Conservation (phyloP, 331 rosid genomes). For the Prunus yedoensis region DNA sequence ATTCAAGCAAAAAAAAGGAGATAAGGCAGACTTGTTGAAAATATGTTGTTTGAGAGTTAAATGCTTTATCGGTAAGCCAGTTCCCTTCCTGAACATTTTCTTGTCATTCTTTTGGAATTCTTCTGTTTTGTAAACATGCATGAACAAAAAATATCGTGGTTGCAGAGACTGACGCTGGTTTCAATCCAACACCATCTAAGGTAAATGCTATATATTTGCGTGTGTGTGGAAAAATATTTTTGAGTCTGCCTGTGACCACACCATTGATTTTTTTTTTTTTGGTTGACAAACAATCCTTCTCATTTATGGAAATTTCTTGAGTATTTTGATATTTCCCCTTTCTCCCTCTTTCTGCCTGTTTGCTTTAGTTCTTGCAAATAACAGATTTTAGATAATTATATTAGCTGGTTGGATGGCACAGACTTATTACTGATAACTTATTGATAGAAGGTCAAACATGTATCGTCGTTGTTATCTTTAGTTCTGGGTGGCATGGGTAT, state of each 20-base stretch:
- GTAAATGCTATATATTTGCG: constrained; percentile 22
- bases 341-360: too few relatives aligned
- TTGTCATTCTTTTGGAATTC: neutral
- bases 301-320: too few relatives aligned
- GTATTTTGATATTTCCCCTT: too few relatives aligned
- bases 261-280: too few relatives aligned
- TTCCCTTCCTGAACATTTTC: neutral
- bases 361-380: too few relatives aligned
- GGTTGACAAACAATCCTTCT: too few relatives aligned
- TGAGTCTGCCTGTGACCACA: neutral
- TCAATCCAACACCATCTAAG: constrained; percentile 62
- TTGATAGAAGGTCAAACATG: too few relatives aligned
- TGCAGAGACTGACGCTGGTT: constrained; percentile 73
- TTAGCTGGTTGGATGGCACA: too few relatives aligned
- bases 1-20: constrained; percentile 42
- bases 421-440: too few relatives aligned
- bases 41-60: constrained; percentile 58
- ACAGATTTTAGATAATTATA: too few relatives aligned
- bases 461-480: too few relatives aligned
- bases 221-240: neutral
- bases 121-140: neutral
- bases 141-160: constrained; percentile 12
- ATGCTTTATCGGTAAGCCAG: constrained; percentile 57
- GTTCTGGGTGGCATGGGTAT: too few relatives aligned
- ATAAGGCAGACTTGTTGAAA: constrained; percentile 37